Base-by-base conservation (phyloP, 805 yeast species). In the Wickerhamomyces chambardii region DNA sequence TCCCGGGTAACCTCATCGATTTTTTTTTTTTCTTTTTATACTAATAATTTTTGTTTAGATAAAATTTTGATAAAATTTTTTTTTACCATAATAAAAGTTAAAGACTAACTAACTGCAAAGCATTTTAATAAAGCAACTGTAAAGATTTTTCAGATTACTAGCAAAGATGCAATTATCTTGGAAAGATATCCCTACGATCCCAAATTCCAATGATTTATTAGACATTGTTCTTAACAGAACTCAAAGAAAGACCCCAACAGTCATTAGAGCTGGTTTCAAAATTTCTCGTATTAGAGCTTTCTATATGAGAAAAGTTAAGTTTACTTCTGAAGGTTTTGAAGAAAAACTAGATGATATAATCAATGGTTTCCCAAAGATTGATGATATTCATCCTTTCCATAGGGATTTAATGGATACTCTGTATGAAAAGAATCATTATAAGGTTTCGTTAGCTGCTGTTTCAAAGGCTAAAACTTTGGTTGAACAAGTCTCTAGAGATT, bases 191-290 rank as follows among this genome's bases (percentile, higher is more conserved):
- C 95, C 97, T 17, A 79, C 95, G 33, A 95, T 90, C 46, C 94
- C 97, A 32, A 79, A 79, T 46, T 68, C 95, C 52, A 86, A 83
- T 60, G 97, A 92, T 64, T 70, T 89, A 72, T 70, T 92, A 76
- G 99, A 92, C 64, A 85, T 92, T 45, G 95, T 92, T 43, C 82
- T 92, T 46, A 92, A 92, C 71, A 75, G 97, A 57, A 92, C 99
- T 2, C 99, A 92, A 68, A 79, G 99, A 66, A 92, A 92, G 66
- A 92, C 98, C 6, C 98, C 98, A 39, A 92, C 98, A n/a, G 97
- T 92, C 37, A 84, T 92, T 48, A 80, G 98, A 60, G 84, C 95
- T 15, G 97, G 97, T 39, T 92, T 89, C 70, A 82, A 84, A 57
- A 90, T 92, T 59, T 82, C 92, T 51, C 86, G 99, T 71, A 92